phyloP scores from a whole-genome alignment of 2,329 filamentous ascomycete species.

The Ophiostoma ulmi region DNA sequence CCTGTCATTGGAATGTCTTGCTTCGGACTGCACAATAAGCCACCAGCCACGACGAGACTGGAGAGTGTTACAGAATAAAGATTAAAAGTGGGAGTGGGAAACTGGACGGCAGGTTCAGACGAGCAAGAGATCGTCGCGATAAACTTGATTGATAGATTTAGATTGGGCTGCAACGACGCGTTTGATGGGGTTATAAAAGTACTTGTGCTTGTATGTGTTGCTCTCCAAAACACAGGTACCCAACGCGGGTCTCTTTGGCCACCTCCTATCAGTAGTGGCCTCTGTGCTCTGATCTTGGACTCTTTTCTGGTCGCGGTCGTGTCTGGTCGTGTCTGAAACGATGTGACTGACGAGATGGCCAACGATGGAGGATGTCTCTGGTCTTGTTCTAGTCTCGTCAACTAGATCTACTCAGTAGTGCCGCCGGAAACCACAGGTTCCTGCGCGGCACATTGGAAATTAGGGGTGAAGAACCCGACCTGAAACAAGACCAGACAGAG shows the following conservation, averaged over 20 bases:
- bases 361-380: not conserved
- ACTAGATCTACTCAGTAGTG: not conserved
- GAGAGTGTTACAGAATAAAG: not conserved
- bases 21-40: slow-evolving; percentile 2
- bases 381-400: not conserved
- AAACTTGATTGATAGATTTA: not conserved
- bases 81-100: not conserved
- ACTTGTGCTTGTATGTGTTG: not conserved
- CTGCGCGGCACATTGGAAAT: slow-evolving; percentile 17
- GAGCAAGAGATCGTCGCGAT: slow-evolving; percentile 13
- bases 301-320: not conserved
- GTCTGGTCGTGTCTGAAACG: not conserved
- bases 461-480: slow-evolving; percentile 17
- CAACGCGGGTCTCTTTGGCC: not conserved
- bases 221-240: not conserved
- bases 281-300: not conserved
- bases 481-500: slow-evolving; percentile 21
- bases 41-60: not conserved
- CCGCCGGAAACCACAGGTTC: not conserved
- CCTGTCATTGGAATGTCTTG: slow-evolving; percentile 13
- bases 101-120: not conserved
- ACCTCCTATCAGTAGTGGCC: not conserved
- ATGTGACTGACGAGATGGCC: not conserved
- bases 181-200: not conserved
- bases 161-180: slow-evolving; percentile 12